Percentiles rank a stretch among this genome's conserved stretches.
These are phyloP conservation scores for Auricularia heimuer DNA, from an alignment of 768 basidiomycete species.

Conservation along the genomic window DNA sequence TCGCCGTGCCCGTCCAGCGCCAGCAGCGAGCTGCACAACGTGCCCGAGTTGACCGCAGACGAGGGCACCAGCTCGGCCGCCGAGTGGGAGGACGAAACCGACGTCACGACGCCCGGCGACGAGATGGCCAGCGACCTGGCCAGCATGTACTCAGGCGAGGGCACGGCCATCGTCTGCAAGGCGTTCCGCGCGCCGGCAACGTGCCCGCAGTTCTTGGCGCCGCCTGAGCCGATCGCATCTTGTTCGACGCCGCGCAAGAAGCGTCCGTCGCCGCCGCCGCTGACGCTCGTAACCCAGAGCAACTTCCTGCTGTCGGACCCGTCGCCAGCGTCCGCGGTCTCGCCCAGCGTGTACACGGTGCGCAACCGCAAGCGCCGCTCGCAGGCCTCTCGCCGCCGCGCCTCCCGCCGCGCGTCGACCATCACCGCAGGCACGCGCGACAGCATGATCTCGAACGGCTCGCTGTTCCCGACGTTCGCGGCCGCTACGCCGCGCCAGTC, in stretches of 20 bases:
- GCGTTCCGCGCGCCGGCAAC: background rate
- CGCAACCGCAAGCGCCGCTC: background rate
- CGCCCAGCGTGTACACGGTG: background rate
- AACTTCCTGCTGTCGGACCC: background rate
- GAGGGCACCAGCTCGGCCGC: background rate
- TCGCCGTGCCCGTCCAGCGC: background rate
- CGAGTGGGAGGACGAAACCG: background rate
- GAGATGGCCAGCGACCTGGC: background rate
- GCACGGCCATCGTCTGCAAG: background rate
- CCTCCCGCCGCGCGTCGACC: background rate
- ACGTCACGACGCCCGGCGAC: background rate
- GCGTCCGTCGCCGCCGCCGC: background rate
- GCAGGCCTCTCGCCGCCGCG: background rate
- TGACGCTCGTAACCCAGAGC: background rate
- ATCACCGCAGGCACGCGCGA: background rate
- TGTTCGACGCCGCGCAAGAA: background rate
- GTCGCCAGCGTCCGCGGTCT: background rate
- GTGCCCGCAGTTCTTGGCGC: background rate
- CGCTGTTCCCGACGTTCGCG: background rate
- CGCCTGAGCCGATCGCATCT: background rate
- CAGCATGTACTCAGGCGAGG: background rate
- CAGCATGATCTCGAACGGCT: background rate
- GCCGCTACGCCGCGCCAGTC: background rate
- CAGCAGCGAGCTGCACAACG: background rate
- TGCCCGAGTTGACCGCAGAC: background rate